Evolutionary conservation across 148 eudicot genomes (phyloP).

Genomic region (Rhododendron henanense): DNA sequence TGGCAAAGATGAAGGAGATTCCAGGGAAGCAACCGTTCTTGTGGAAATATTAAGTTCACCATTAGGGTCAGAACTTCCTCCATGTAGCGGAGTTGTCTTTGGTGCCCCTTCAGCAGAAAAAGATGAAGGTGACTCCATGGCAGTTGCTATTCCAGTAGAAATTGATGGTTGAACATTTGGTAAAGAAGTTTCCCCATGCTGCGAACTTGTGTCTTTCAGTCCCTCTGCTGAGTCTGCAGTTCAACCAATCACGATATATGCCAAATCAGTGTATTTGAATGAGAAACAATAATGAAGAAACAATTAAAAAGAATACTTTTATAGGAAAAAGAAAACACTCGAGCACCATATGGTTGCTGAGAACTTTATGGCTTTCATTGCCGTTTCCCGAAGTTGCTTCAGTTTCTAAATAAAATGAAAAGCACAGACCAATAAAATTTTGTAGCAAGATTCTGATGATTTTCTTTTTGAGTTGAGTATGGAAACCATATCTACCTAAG

Average conservation of each 20-base stretch:
- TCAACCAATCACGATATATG: background rate
- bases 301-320: background rate
- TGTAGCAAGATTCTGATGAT: background rate
- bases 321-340: background rate
- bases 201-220: background rate
- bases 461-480: background rate
- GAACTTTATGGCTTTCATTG: background rate
- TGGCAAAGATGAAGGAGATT: slow-evolving; percentile 11
- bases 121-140: slow-evolving; percentile 5
- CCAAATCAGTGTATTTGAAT: background rate
- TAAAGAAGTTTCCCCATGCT: slow-evolving; percentile 3
- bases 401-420: background rate
- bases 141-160: background rate
- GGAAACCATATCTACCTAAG: background rate
- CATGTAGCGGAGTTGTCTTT: background rate
- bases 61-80: slow-evolving; percentile 11
- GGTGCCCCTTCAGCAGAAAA: background rate
- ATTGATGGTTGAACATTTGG: background rate
- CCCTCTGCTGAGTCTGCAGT: background rate
- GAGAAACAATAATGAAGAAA: background rate
- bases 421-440: background rate
- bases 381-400: background rate
- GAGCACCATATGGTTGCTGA: background rate
- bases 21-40: slow-evolving; percentile 5
- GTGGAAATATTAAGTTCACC: background rate